phyloP scores from a whole-genome alignment of 1,284 basidiomycete species.

The Cryptococcus depauperatus region DNA sequence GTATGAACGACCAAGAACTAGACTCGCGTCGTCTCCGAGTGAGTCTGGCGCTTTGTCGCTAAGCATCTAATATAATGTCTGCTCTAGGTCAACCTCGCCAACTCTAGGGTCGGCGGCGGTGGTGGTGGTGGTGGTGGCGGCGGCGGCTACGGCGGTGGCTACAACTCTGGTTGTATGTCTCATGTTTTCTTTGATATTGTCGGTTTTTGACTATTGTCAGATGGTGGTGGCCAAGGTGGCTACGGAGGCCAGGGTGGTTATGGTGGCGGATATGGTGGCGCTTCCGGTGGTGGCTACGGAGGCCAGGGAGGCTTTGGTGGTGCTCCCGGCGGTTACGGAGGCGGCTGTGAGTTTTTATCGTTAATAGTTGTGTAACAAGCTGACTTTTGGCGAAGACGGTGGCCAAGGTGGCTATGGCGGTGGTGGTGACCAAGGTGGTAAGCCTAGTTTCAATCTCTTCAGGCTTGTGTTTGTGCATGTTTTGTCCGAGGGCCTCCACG shows the following conservation, averaged over 20 bases:
- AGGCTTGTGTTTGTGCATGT: neutral
- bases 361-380: neutral
- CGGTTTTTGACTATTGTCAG: constrained; percentile 5
- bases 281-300: constrained; percentile 35
- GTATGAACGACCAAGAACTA: constrained; percentile 83
- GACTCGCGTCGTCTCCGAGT: constrained; percentile 76
- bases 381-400: constrained; percentile 1
- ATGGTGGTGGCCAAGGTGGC: constrained; percentile 38
- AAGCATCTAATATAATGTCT: neutral
- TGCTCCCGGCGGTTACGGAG: constrained; percentile 9
- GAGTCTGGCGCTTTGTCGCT: constrained; percentile 4
- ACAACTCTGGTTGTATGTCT: constrained; percentile 38
- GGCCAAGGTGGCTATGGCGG: constrained; percentile 4
- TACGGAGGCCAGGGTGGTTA: constrained; percentile 35
- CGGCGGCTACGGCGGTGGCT: constrained; percentile 39
- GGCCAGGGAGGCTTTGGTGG: constrained; percentile 33
- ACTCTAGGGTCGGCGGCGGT: too few relatives aligned
- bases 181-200: neutral
- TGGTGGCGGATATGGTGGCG: constrained; percentile 35
- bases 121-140: constrained; percentile 52
- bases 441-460: neutral
- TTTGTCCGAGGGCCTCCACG: neutral
- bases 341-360: neutral
- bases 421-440: constrained; percentile 14
- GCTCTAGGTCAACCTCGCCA: constrained; percentile 81